Evolutionary conservation across 805 yeast genomes (phyloP).

Genomic region (Saccharomyces mikatae): DNA sequence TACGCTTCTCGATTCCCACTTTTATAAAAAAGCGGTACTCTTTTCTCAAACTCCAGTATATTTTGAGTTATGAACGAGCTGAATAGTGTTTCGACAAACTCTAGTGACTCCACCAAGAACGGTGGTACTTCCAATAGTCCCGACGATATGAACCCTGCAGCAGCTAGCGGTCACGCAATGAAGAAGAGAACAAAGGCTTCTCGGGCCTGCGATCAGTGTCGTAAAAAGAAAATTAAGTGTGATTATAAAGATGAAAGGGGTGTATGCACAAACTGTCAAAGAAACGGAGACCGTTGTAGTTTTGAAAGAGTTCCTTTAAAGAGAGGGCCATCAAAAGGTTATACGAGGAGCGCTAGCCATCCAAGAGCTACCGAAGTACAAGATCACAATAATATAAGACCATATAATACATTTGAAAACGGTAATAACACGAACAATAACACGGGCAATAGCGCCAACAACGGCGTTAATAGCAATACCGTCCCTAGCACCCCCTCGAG

Average conservation of each 20-base stretch:
- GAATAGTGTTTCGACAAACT: conserved; percentile 1
- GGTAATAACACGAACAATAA: not conserved
- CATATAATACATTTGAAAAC: not conserved
- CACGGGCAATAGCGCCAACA: not conserved
- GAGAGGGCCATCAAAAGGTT: conserved; percentile 75
- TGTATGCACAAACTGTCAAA: conserved; percentile 59
- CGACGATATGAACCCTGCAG: not conserved
- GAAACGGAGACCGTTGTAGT: conserved; percentile 53
- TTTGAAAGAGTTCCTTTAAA: conserved; percentile 67
- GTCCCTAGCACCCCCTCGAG: conserved; percentile 12
- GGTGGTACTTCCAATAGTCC: conserved; percentile 4
- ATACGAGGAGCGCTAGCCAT: conserved; percentile 32
- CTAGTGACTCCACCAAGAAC: conserved; percentile 4
- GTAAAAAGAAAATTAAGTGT: conserved; percentile 65
- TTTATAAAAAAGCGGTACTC: not conserved
- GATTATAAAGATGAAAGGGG: conserved; percentile 48
- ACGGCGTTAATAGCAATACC: not conserved
- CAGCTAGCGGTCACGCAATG: not conserved
- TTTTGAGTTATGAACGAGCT: not conserved
- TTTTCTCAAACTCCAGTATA: not conserved
- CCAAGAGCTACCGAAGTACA: not conserved
- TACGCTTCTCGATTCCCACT: not conserved
- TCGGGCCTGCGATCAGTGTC: conserved; percentile 74
- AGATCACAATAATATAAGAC: not conserved
- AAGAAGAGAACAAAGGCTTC: conserved; percentile 67